Evolutionary conservation across 2,329 filamentous ascomycete genomes (phyloP), one percentile per base, ranked within the genome.

Genomic region (Madurella fahalii): DNA sequence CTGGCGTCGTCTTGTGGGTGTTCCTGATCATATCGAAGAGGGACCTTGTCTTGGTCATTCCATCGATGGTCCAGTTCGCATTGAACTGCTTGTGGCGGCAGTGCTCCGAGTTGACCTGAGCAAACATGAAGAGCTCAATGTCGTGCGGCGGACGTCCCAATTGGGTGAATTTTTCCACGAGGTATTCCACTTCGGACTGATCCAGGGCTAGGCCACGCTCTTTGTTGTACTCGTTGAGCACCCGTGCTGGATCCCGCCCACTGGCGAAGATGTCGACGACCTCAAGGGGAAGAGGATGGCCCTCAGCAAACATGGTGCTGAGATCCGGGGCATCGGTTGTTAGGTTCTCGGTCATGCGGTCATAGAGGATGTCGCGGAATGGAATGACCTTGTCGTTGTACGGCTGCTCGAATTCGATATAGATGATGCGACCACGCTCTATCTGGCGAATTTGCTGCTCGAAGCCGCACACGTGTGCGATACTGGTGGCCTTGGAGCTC

Each of bases 101-200:
- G 72, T 97, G 93, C 78, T 99, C 94, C 2, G 93, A 97, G 77
- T 97, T 97, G 69, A 99, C 93, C 74, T 99, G 94, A 15, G 93
- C 93, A 71, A 97, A 99, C 94, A 97, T 97, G 79, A 97, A 97
- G 18, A 97, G 80, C 74, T 99, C 94, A 43, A 97, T 89, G 69
- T 97, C 94, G 57, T 91, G 86, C 1, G 90, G 90, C 47, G 81
- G 76, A 39, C 85, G 76, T 58, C 83, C 81, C 16, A 84, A 80
- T 39, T 83, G 77, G 5, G 83, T 83, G 71, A 90, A 94, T 41
- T 86, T 86, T 62, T 91, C 85, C n/a, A 96, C 89, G 40, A 99
- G 79, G 67, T 99, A 97, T 56, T 95, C 86, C 70, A 97, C 95
- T 70, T 99, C 92, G 9, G 86, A 64, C 51, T 85, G 79, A 69